Percentiles rank a stretch among this genome's conserved stretches.
These are phyloP conservation scores for Phytopythium montanum DNA, from an alignment of 352 stramenopile species.

Conservation along the genomic window DNA sequence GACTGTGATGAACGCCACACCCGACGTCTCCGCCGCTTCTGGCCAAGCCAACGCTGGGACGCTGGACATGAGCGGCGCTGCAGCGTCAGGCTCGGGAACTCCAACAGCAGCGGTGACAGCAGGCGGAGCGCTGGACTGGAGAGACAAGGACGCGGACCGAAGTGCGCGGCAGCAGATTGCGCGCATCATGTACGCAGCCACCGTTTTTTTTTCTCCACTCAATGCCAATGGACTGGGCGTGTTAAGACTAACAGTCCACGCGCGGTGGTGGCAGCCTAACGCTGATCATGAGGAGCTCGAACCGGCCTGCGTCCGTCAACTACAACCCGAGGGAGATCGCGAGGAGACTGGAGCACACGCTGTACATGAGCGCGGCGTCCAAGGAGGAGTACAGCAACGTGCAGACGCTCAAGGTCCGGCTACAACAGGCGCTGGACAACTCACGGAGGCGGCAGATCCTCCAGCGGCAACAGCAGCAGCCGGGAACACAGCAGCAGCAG, in stretches of 20 bases:
- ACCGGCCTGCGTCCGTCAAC: constrained; percentile 81
- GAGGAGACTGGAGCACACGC: constrained; percentile 73
- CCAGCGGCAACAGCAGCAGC: constrained; percentile 50
- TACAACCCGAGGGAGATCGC: constrained; percentile 89
- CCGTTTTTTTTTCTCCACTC: not conserved
- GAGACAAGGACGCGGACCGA: constrained; percentile 82
- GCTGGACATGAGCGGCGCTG: constrained; percentile 12
- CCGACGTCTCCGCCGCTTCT: not conserved
- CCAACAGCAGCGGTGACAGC: constrained; percentile 5
- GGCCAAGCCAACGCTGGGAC: constrained; percentile 9
- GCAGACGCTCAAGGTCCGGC: constrained; percentile 74
- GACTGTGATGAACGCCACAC: constrained; percentile 24
- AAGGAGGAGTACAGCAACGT: constrained; percentile 88
- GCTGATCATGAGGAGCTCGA: constrained; percentile 89
- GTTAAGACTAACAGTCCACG: not conserved
- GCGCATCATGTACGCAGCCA: constrained; percentile 76
- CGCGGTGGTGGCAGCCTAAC: constrained; percentile 48
- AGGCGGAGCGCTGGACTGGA: constrained; percentile 54
- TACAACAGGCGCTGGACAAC: constrained; percentile 86
- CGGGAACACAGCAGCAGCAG: constrained; percentile 22
- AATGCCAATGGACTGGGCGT: not conserved
- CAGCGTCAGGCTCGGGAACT: constrained; percentile 9
- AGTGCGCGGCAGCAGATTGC: constrained; percentile 82
- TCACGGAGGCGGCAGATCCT: constrained; percentile 73
- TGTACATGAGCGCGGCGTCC: constrained; percentile 84